Percentiles rank a stretch among this genome's conserved stretches.
phyloP scores from a whole-genome alignment of 345 rosid species.

The Excoecaria agallocha region DNA sequence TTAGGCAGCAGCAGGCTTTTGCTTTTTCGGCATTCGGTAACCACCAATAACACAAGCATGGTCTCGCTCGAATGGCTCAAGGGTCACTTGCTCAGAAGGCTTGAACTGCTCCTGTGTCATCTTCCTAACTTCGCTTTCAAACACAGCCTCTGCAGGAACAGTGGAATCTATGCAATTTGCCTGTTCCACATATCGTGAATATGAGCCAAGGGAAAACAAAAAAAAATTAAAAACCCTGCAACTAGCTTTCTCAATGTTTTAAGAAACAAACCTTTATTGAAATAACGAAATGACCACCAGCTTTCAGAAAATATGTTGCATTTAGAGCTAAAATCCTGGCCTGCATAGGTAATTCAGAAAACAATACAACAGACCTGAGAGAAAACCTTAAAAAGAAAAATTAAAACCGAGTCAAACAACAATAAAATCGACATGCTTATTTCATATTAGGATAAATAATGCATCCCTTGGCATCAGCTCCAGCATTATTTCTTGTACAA shows the following conservation, averaged over 20 bases:
- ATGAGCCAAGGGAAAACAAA: not conserved
- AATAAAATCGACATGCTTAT: not conserved
- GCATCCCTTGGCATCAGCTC: not conserved
- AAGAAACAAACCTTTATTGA: conserved; percentile 79
- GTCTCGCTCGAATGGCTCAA: conserved; percentile 94
- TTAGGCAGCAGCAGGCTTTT: conserved; percentile 39
- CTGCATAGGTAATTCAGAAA: conserved; percentile 27
- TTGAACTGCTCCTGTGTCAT: conserved; percentile 80
- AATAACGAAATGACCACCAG: conserved; percentile 97
- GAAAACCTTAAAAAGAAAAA: not conserved
- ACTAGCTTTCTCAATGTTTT: not conserved
- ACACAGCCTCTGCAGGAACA: conserved; percentile 78
- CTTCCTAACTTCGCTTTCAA: conserved; percentile 83
- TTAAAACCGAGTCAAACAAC: too few relatives aligned
- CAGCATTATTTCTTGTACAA: not conserved
- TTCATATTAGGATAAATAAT: not conserved
- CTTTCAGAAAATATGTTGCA: conserved; percentile 74
- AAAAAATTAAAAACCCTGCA: not conserved
- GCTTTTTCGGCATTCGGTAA: conserved; percentile 85
- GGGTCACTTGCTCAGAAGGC: conserved; percentile 85
- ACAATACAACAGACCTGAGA: not conserved
- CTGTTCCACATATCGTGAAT: conserved; percentile 25
- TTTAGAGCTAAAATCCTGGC: conserved; percentile 94
- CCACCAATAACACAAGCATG: conserved; percentile 94
- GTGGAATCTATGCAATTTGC: conserved; percentile 96